These are phyloP conservation scores for Pseudoperonospora humuli DNA, from an alignment of 352 stramenopile genomes.

Conservation along the genomic window DNA sequence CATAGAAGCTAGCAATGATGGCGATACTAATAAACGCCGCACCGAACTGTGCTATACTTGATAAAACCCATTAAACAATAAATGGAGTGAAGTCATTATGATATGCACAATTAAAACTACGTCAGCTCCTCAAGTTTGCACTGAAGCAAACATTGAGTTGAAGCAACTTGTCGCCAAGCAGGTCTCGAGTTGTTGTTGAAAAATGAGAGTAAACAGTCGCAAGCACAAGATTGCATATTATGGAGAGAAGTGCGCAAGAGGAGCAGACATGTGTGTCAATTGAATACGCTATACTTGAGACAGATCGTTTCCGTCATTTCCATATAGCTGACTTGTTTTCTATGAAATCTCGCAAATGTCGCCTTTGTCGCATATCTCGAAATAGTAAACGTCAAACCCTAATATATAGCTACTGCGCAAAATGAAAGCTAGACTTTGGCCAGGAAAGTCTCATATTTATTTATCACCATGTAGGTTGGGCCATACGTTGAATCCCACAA, in stretches of 20 bases:
- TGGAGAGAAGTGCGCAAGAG: conserved; percentile 1
- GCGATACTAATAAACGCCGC: no score
- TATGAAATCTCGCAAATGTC: conserved; percentile 1
- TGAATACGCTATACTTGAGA: not conserved
- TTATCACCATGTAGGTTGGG: no score
- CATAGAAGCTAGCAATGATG: conserved; percentile 1
- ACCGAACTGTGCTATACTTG: conserved; percentile 10
- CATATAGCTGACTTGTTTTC: no score
- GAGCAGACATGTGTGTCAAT: conserved; percentile 1
- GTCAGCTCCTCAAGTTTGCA: conserved; percentile 1
- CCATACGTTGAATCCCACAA: no score
- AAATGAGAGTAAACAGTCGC: not conserved
- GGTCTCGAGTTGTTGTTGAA: not conserved
- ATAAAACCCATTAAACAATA: not conserved
- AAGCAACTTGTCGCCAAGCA: no score
- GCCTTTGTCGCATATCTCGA: no score
- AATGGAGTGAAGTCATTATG: conserved; percentile 4
- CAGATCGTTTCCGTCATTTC: no score
- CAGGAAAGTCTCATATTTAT: no score
- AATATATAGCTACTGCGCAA: no score
- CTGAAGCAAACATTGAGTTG: conserved; percentile 3
- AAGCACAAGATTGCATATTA: not conserved
- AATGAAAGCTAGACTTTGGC: no score
- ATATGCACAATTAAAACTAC: conserved; percentile 17
- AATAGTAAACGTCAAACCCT: no score